Percentiles rank a stretch among this genome's conserved stretches.
Evolutionary conservation across 345 rosid species (phyloP).

Genomic region (Raphanus raphanistrum): DNA sequence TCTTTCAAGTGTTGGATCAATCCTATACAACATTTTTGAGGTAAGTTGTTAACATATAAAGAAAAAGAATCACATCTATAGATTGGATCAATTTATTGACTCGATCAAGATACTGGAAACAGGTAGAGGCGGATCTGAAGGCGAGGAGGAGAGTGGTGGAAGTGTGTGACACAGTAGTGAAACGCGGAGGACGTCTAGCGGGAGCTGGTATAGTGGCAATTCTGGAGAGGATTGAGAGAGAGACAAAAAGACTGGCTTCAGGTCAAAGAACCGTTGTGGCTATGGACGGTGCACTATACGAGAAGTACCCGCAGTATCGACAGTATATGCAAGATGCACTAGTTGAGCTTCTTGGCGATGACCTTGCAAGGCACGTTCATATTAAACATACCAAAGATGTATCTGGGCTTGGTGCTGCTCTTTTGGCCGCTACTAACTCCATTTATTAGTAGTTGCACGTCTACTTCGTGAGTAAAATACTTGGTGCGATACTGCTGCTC

Average conservation of each 20-base stretch:
- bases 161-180: constrained; percentile 65
- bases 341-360: constrained; percentile 60
- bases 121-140: constrained; percentile 57
- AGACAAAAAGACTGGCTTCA: constrained; percentile 52
- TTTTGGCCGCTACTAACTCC: constrained; percentile 80
- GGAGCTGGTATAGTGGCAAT: constrained; percentile 91
- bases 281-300: constrained; percentile 84
- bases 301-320: constrained; percentile 68
- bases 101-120: neutral
- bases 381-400: constrained; percentile 80
- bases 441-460: constrained; percentile 40
- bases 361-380: constrained; percentile 50
- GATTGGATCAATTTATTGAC: neutral
- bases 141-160: constrained; percentile 55
- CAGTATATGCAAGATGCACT: constrained; percentile 64
- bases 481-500: neutral
- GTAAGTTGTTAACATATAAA: constrained; percentile 36
- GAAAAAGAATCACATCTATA: neutral
- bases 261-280: constrained; percentile 76
- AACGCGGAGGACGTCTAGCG: constrained; percentile 75
- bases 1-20: constrained; percentile 62
- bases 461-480: neutral
- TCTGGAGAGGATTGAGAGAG: constrained; percentile 74
- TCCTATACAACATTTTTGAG: constrained; percentile 48
- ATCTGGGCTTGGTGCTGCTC: constrained; percentile 90